Conservation (phyloP, 2,329 filamentous ascomycete genomes). For the Scolecobasidium constrictum region DNA sequence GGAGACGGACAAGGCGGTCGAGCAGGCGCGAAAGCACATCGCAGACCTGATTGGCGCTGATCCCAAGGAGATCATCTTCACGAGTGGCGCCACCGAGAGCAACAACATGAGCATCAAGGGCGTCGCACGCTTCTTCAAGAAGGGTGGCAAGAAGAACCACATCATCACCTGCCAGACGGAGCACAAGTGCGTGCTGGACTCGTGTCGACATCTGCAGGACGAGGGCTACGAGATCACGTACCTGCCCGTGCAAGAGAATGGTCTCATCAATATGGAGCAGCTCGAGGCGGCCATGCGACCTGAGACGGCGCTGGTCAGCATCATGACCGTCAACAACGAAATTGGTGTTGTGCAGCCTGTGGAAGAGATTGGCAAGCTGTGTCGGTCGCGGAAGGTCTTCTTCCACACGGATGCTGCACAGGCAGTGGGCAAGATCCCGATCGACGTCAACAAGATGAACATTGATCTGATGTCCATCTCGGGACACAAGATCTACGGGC, state of each 20-base stretch:
- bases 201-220: constrained; percentile 90
- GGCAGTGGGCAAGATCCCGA: constrained; percentile 94
- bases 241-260: constrained; percentile 76
- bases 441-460: constrained; percentile 97
- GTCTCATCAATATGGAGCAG: constrained; percentile 73
- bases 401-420: constrained; percentile 97
- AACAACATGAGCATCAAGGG: constrained; percentile 99
- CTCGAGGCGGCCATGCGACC: constrained; percentile 82
- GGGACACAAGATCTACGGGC: constrained; percentile 96
- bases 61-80: constrained; percentile 97
- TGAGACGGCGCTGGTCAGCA: constrained; percentile 84
- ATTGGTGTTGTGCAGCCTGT: constrained; percentile 98
- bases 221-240: constrained; percentile 98
- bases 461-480: constrained; percentile 98
- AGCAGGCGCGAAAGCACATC: constrained; percentile 73
- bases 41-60: constrained; percentile 86
- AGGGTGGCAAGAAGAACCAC: constrained; percentile 92
- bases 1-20: constrained; percentile 92
- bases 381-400: constrained; percentile 84
- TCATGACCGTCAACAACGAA: constrained; percentile 99
- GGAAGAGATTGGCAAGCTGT: constrained; percentile 85
- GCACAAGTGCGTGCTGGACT: constrained; percentile 97
- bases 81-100: constrained; percentile 92
- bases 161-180: constrained; percentile 97
- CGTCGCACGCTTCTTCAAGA: constrained; percentile 88